A percentile compares a stretch with the other conserved stretches of the same genome.
Conservation (phyloP, 805 yeast species). For the Ogataea nonfermentans region DNA sequence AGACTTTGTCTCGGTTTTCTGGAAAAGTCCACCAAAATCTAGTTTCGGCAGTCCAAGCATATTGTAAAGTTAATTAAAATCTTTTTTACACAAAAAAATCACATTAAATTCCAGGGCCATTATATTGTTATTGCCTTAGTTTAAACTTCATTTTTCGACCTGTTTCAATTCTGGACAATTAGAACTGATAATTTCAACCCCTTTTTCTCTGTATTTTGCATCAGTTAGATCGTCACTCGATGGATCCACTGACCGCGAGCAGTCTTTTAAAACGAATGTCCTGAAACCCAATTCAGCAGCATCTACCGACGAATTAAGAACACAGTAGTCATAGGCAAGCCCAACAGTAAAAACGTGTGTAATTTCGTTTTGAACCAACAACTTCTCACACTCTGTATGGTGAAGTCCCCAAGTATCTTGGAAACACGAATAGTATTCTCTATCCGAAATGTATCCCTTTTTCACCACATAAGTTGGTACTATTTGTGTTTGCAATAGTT, state of each 20-base stretch:
- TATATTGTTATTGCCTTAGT: not conserved
- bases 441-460: constrained; percentile 69
- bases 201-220: constrained; percentile 26
- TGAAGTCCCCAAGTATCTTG: constrained; percentile 73
- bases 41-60: constrained; percentile 21
- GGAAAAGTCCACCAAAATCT: constrained; percentile 32
- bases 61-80: not conserved
- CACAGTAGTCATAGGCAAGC: constrained; percentile 85
- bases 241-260: constrained; percentile 55
- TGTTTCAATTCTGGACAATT: constrained; percentile 12
- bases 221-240: constrained; percentile 39
- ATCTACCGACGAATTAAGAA: constrained; percentile 71
- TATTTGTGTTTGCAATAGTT: constrained; percentile 28
- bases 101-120: too few relatives aligned
- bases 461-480: constrained; percentile 45
- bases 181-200: constrained; percentile 30
- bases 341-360: constrained; percentile 74
- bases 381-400: constrained; percentile 59
- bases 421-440: constrained; percentile 89
- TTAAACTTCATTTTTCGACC: constrained; percentile 1
- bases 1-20: constrained; percentile 28
- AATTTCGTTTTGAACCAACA: constrained; percentile 46
- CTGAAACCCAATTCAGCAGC: constrained; percentile 59
- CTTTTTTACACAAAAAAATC: not conserved
- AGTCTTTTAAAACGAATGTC: constrained; percentile 58